Evolutionary conservation across 441 rosid genomes (phyloP).

Genomic region (Populus trichocarpa): DNA sequence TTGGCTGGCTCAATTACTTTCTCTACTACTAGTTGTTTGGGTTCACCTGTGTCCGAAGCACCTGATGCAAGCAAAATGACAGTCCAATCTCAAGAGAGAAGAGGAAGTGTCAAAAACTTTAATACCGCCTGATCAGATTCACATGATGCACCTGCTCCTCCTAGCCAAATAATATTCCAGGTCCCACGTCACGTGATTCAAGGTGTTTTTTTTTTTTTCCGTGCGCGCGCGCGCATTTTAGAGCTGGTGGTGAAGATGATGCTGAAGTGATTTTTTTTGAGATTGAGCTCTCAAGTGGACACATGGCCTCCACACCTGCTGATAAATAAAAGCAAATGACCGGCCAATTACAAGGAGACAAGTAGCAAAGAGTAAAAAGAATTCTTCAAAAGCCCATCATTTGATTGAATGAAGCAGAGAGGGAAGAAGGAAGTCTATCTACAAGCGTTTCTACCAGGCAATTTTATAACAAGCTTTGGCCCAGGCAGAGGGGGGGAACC

Average conservation of each 20-base stretch:
- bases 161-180: background rate
- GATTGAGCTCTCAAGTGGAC: background rate
- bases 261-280: background rate
- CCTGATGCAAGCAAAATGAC: background rate
- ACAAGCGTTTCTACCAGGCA: constrained; percentile 4
- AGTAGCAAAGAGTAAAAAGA: background rate
- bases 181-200: background rate
- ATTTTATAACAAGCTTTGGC: background rate
- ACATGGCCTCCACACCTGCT: background rate
- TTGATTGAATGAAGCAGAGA: background rate
- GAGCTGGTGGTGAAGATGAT: background rate
- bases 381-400: background rate
- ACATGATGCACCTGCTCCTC: background rate
- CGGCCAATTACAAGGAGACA: background rate
- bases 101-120: background rate
- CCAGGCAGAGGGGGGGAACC: background rate
- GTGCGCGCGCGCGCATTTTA: background rate
- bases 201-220: background rate
- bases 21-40: background rate
- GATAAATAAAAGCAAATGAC: background rate
- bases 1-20: background rate
- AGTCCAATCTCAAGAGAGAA: background rate
- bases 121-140: background rate
- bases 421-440: constrained; percentile 8
- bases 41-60: background rate